Evolutionary conservation across 805 yeast species (phyloP), one percentile per base, ranked within the genome.

Genomic region (Metschnikowia koreensis): DNA sequence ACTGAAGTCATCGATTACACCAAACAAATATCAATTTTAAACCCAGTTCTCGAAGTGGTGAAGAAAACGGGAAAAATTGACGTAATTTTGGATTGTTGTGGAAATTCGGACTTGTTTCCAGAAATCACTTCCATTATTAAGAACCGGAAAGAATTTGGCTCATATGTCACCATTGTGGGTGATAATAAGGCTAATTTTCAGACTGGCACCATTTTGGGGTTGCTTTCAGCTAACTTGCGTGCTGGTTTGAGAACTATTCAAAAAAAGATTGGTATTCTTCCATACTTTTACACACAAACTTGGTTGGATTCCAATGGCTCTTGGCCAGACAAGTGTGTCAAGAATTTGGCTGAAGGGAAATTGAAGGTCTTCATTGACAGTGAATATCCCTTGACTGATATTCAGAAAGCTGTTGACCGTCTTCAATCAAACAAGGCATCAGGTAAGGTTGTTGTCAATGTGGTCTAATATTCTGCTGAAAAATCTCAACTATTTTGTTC

Each of bases 401-500:
- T 64, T 55, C 55, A 75, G 43, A 63, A 70, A 8, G 94, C 90
- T 1, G 64, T 79, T 43, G 77, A 78, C 7, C 70, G 70, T 55
- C 63, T 86, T 28, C 64, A 64, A 7, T 65, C 74, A 34, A 77
- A 81, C 51, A 69, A 64, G 44, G 83, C 85, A 7, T 80, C 76
- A 50, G 97, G 96, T 37, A 89, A 89, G 65, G 71, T 86, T 44
- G 79, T 89, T n/a, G 50, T 82, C 29, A 60, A 64, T 48, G 59
- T 72, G 46, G 58, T 34, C 11, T 56, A 48, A 16, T n/a, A n/a
- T n/a, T n/a, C n/a, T n/a, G n/a, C n/a, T n/a, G n/a, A n/a, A n/a
- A n/a, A n/a, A n/a, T n/a, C n/a, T n/a, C n/a, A n/a, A n/a, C n/a
- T n/a, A n/a, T n/a, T n/a, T n/a, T n/a, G n/a, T n/a, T n/a, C n/a